Evolutionary conservation across 495 filamentous ascomycete genomes (phyloP).

Genomic region (Letharia columbiana): DNA sequence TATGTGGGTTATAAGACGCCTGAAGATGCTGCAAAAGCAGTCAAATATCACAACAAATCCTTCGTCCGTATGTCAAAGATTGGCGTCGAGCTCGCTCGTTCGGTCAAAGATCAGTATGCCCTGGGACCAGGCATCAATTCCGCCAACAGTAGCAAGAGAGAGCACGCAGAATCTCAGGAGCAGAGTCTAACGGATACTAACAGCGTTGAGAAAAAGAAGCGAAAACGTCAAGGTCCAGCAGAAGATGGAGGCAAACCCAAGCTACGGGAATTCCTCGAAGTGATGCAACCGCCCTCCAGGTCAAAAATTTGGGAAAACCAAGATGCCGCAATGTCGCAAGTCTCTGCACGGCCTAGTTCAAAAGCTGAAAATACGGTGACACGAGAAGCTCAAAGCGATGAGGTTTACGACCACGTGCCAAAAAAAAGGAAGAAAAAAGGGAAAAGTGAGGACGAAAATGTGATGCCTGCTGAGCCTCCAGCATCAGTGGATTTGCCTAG

Average conservation of each 20-base stretch:
- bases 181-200: not conserved
- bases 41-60: conserved; percentile 88
- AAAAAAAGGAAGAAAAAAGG: conserved; percentile 32
- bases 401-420: conserved; percentile 56
- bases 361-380: not conserved
- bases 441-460: conserved; percentile 14
- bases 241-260: conserved; percentile 49
- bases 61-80: conserved; percentile 98
- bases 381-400: conserved; percentile 42
- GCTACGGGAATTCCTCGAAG: conserved; percentile 75
- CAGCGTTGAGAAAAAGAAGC: not conserved
- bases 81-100: conserved; percentile 77
- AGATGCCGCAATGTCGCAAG: conserved; percentile 36
- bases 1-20: conserved; percentile 89
- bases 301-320: conserved; percentile 59
- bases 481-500: not conserved
- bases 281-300: conserved; percentile 65
- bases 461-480: not conserved
- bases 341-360: not conserved
- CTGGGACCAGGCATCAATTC: conserved; percentile 24
- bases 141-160: conserved; percentile 1
- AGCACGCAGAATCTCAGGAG: not conserved
- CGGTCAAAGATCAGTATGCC: conserved; percentile 30
- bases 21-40: conserved; percentile 69
- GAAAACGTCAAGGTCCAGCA: conserved; percentile 16